Evolutionary conservation across 139 green algal genomes (phyloP).

Genomic region (Micractinium sp.): DNA sequence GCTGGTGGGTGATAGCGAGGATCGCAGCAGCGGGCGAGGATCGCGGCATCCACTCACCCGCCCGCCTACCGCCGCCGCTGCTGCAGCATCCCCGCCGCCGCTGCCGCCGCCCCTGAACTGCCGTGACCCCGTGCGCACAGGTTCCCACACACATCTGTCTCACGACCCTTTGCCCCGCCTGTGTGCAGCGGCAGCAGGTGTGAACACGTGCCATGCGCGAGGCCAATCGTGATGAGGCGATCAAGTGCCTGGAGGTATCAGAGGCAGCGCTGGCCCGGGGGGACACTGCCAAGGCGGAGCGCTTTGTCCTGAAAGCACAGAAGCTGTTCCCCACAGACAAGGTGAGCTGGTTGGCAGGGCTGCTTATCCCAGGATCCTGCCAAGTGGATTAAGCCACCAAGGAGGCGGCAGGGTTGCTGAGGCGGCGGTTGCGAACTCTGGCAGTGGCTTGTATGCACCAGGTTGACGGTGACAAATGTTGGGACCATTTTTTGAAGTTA

Average conservation of each 20-base stretch:
- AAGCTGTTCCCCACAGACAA: conserved; percentile 62
- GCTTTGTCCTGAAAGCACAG: conserved; percentile 66
- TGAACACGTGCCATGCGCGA: background rate
- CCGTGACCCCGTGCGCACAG: no score
- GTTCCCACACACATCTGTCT: no score
- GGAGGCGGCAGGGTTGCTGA: no score
- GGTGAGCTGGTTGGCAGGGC: conserved; percentile 29
- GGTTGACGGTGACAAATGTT: background rate
- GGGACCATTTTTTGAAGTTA: no score
- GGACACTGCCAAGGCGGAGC: conserved; percentile 54
- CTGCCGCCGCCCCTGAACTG: background rate
- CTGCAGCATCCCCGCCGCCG: background rate
- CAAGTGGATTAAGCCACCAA: no score
- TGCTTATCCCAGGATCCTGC: background rate
- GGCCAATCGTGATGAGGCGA: conserved; percentile 55
- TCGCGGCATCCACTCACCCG: no score
- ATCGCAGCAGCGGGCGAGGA: no score
- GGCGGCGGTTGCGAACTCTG: background rate
- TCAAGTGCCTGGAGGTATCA: conserved; percentile 52
- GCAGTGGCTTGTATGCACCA: background rate
- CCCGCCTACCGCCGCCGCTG: background rate
- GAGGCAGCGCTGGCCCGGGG: conserved; percentile 41
- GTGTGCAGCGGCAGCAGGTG: background rate
- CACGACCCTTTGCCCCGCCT: no score
- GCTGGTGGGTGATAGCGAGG: no score